phyloP scores from a whole-genome alignment of 2,329 filamentous ascomycete genomes.

The Aspergillus fructus region DNA sequence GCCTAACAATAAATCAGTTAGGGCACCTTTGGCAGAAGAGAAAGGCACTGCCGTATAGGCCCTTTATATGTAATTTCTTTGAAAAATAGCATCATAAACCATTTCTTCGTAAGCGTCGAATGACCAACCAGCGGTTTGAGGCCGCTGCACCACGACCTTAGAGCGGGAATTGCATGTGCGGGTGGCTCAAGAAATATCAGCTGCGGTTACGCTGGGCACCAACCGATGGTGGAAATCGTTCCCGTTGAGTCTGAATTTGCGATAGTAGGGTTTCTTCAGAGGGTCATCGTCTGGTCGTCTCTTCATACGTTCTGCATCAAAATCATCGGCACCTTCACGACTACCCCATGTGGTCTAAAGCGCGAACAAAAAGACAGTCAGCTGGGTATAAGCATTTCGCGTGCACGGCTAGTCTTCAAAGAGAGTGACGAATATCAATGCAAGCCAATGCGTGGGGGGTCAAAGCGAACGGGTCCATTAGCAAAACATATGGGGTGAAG shows the following conservation, averaged over 20 bases:
- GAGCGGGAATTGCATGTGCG: neutral
- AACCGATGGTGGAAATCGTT: conserved; percentile 4
- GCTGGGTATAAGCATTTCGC: neutral
- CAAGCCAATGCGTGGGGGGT: no score
- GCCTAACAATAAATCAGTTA: neutral
- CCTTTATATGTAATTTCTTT: neutral
- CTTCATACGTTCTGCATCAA: conserved; percentile 70
- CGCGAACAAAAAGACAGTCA: neutral
- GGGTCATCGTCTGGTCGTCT: conserved; percentile 38
- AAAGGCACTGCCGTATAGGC: neutral
- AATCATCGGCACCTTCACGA: conserved; percentile 83
- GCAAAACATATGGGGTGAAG: no score
- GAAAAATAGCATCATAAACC: conserved; percentile 6
- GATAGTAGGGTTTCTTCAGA: conserved; percentile 34
- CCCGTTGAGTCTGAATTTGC: conserved; percentile 30
- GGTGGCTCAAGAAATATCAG: neutral
- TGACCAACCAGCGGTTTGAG: neutral
- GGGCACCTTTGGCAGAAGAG: neutral
- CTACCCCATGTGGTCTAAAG: conserved; percentile 90
- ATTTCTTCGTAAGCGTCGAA: conserved; percentile 10
- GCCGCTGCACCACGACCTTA: neutral
- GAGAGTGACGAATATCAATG: neutral
- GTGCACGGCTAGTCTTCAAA: neutral
- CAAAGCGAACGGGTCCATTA: no score
- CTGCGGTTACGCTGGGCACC: neutral